phyloP scores from a whole-genome alignment of 805 yeast species.

The Debaryomyces maramus region DNA sequence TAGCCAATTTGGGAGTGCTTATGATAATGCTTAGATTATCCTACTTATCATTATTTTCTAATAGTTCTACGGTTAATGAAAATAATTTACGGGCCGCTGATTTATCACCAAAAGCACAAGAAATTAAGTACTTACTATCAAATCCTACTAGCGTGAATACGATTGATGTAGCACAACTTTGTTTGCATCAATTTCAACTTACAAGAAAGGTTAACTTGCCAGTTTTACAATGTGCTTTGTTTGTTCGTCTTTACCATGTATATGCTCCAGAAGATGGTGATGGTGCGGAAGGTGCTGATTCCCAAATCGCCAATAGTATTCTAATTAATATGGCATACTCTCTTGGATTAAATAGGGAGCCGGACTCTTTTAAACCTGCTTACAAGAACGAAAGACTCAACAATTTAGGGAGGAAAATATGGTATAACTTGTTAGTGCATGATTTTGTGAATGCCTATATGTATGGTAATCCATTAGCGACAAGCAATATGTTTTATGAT shows the following conservation, averaged over 20 bases:
- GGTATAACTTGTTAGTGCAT: conserved; percentile 22
- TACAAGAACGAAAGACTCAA: conserved; percentile 9
- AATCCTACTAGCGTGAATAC: conserved; percentile 42
- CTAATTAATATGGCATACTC: conserved; percentile 46
- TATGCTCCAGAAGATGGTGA: conserved; percentile 57
- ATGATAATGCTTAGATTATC: conserved; percentile 36
- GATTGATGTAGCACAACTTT: conserved; percentile 46
- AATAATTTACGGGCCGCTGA: conserved; percentile 15
- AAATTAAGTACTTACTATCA: conserved; percentile 30
- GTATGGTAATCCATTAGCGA: conserved; percentile 46
- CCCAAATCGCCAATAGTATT: conserved; percentile 23
- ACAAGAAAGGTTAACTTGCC: conserved; percentile 47
- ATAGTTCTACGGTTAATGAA: conserved; percentile 17
- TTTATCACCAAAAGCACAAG: conserved; percentile 17
- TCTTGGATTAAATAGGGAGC: conserved; percentile 49
- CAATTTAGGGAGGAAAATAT: conserved; percentile 29
- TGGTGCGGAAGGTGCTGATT: conserved; percentile 36
- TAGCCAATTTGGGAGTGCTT: conserved; percentile 32
- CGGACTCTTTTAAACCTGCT: background rate
- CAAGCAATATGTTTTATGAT: conserved; percentile 43
- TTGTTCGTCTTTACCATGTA: conserved; percentile 52
- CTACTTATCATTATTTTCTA: conserved; percentile 30
- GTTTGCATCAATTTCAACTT: conserved; percentile 49
- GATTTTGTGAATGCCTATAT: conserved; percentile 45
- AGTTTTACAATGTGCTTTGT: conserved; percentile 60